phyloP scores from a whole-genome alignment of 1,284 basidiomycete genomes.

The Crocinoboletus sp. region DNA sequence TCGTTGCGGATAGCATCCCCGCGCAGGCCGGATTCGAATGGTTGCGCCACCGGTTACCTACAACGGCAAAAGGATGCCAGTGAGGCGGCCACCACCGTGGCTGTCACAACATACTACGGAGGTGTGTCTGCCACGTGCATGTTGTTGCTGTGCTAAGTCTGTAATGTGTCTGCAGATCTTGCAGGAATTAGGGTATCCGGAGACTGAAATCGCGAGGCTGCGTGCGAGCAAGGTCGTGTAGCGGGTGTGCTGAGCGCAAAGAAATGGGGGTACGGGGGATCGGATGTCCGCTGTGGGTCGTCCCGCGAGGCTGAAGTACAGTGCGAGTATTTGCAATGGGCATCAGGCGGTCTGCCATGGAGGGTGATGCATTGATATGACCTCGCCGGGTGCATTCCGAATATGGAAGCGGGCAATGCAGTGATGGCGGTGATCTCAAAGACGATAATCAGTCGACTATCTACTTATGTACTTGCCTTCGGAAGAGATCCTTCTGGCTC shows the following conservation, averaged over 20 bases:
- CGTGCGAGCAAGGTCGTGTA: slow-evolving; percentile 52
- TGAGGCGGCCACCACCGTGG: slow-evolving; percentile 77
- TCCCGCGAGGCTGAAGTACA: not conserved
- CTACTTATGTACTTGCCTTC: slow-evolving; percentile 30
- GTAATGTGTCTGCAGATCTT: slow-evolving; percentile 45
- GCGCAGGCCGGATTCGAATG: slow-evolving; percentile 81
- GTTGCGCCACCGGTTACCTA: slow-evolving; percentile 86
- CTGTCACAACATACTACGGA: slow-evolving; percentile 80
- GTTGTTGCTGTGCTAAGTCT: slow-evolving; percentile 2
- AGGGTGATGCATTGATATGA: too few relatives aligned
- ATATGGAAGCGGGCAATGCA: slow-evolving; percentile 22
- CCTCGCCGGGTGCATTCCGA: slow-evolving; percentile 11
- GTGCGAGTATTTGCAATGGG: slow-evolving; percentile 26
- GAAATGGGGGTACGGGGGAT: slow-evolving; percentile 25
- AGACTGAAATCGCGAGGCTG: slow-evolving; percentile 51
- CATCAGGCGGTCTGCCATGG: slow-evolving; percentile 23
- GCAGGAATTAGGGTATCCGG: slow-evolving; percentile 63
- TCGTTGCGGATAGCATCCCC: slow-evolving; percentile 57
- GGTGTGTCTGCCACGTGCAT: slow-evolving; percentile 38
- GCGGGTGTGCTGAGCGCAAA: slow-evolving; percentile 14
- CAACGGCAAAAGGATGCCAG: slow-evolving; percentile 77
- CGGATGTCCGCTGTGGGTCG: slow-evolving; percentile 32
- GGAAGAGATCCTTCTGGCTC: slow-evolving; percentile 20
- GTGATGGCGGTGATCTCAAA: slow-evolving; percentile 22
- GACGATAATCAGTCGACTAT: slow-evolving; percentile 31